Base-by-base conservation (phyloP, 2,329 filamentous ascomycete genomes). In the Colletotrichum salicis region DNA sequence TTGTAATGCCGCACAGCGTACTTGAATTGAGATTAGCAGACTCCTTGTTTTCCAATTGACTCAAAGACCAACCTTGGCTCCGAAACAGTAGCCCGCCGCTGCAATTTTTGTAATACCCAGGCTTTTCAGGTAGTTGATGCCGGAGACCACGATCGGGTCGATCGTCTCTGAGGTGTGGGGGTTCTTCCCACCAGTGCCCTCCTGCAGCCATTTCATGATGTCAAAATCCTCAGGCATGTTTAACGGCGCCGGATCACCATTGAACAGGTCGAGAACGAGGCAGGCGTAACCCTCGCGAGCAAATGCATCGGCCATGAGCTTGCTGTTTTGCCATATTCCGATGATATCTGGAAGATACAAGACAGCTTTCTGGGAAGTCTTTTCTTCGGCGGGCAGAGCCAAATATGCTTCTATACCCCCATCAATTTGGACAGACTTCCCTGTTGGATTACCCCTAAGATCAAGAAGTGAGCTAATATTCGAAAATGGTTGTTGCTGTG, bases 311-410 rank as follows among this genome's bases (percentile, higher is more conserved):
- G 59, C 59, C 37, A 61, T 61, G 22, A 61, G 37, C 59, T 61
- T 61, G 59, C 59, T 61, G 8, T 63, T 63, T 24, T 63, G 41
- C 60, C 41, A 63, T 29, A 63, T 63, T n/a, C 45, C 60, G 11
- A 63, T 35, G 11, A 54, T 54, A 33, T 48, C 41, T 5, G 19
- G 41, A 48, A 48, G 41, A 48, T 48, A 48, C 41, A 48, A 13
- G 35, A 22, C 15, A 48, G 41, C 41, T 22, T 19, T 19, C 19
- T 48, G 15, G 8, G 41, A 22, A 48, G 7, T 19, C 41, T 48
- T 8, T 7, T 48, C 19, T 48, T 22, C 41, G 8, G 19, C 19
- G 19, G 15, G 41, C 19, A 48, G 19, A 4, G 41, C 41, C 41
- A 48, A 48, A 19, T 48, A 48, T 48, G 41, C 19, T 8, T 48